These are phyloP conservation scores for Sesbania bispinosa DNA, from an alignment of 306 rosid species.

Conservation along the genomic window DNA sequence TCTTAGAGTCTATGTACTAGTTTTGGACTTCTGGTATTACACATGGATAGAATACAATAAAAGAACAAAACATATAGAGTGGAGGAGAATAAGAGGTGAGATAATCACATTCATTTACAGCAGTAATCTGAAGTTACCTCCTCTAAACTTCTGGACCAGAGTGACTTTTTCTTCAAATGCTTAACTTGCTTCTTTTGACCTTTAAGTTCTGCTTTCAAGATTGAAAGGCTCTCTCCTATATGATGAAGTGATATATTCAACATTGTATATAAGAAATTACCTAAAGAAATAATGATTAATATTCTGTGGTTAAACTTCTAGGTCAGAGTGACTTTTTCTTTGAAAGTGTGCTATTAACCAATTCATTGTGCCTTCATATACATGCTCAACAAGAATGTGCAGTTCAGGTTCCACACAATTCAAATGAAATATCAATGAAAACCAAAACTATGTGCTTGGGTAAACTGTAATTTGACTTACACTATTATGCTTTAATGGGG, in stretches of 20 bases:
- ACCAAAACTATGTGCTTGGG: conserved; percentile 15
- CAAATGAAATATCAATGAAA: conserved; percentile 4
- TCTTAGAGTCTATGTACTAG: background rate
- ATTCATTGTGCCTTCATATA: background rate
- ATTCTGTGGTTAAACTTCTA: conserved; percentile 29
- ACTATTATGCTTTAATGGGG: background rate
- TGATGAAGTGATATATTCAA: conserved; percentile 14
- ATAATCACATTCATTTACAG: conserved; percentile 25
- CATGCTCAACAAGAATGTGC: background rate
- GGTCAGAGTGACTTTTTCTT: conserved; percentile 59
- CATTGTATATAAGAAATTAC: background rate
- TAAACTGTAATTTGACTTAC: too few relatives aligned
- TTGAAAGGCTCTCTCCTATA: conserved; percentile 55
- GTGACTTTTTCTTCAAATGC: conserved; percentile 77
- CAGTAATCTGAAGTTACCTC: conserved; percentile 52
- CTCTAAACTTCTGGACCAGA: conserved; percentile 83
- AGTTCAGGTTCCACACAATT: background rate
- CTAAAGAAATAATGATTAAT: background rate
- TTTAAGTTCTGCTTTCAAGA: conserved; percentile 59
- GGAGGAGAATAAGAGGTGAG: conserved; percentile 10
- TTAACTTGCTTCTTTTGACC: conserved; percentile 69
- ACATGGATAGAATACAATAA: conserved; percentile 13
- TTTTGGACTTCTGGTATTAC: background rate
- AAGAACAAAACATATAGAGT: background rate
- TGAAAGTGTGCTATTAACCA: conserved; percentile 5